Percentiles rank a stretch among this genome's conserved stretches.
Conservation (phyloP, 2,329 filamentous ascomycete species). For the Fusarium keratoplasticum region DNA sequence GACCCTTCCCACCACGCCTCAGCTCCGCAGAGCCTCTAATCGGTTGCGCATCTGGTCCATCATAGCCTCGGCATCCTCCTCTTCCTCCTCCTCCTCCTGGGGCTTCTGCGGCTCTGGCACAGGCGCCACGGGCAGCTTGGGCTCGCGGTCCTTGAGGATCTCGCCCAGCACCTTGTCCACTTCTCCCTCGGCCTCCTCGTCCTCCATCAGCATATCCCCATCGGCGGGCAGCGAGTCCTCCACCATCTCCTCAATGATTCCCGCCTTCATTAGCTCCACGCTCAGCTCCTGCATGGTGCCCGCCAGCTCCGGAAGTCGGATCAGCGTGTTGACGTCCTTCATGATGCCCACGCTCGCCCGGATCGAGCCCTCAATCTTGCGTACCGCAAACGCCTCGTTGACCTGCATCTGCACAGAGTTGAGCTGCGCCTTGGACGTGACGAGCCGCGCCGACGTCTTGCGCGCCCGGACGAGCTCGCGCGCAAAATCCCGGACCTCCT, state of each 20-base stretch:
- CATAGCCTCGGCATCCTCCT: constrained; percentile 88
- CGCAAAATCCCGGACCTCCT: constrained; percentile 89
- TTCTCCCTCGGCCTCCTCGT: constrained; percentile 81
- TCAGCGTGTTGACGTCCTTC: constrained; percentile 92
- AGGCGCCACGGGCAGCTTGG: constrained; percentile 67
- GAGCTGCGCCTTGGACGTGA: constrained; percentile 91
- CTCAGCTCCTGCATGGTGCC: constrained; percentile 90
- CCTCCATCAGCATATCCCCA: constrained; percentile 76
- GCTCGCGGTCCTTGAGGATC: constrained; percentile 83
- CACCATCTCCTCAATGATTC: constrained; percentile 98
- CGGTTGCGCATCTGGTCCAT: constrained; percentile 94
- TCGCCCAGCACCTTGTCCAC: constrained; percentile 94
- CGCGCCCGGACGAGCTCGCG: constrained; percentile 87
- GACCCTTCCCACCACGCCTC: constrained; percentile 6
- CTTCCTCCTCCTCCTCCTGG: constrained; percentile 66
- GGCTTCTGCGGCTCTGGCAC: constrained; percentile 65
- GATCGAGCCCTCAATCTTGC: constrained; percentile 95
- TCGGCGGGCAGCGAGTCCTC: constrained; percentile 86
- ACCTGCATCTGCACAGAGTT: constrained; percentile 97
- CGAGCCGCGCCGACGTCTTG: constrained; percentile 77
- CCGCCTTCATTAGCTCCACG: constrained; percentile 90
- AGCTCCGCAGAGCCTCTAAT: constrained; percentile 91
- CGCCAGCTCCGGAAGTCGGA: constrained; percentile 85
- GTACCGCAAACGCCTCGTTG: constrained; percentile 93
- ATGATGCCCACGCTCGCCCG: constrained; percentile 89